Evolutionary conservation across 2,329 filamentous ascomycete genomes (phyloP), one percentile per base, ranked within the genome.

Genomic region (Fusarium agapanthi): DNA sequence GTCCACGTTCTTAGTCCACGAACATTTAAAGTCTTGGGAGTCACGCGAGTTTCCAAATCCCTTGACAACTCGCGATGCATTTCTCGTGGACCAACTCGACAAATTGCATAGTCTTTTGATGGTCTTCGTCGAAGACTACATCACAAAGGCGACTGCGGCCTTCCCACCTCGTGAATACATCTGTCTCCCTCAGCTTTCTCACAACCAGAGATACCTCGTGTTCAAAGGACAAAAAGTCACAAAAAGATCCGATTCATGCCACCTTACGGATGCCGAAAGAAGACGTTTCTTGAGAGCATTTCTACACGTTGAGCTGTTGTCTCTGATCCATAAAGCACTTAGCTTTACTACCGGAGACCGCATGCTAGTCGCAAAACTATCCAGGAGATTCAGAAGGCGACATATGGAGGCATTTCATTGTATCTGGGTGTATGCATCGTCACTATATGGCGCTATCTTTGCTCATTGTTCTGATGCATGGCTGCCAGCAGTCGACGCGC

Each of bases 161-260:
- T 73, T 68, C 15, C 69, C 56, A 7, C 69, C 69, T 13, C 57
- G 72, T 16, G 63, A 71, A 16, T 74, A 73, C 44, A 64, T 74
- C 34, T 72, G 69, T n/a, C 64, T 74, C 18, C 50, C 63, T 14
- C 11, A 11, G 3, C 24, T 40, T 14, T 32, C 30, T 32, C 30
- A 32, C 30, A 32, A 13, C 30, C 30, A 32, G 30, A 32, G 30
- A 32, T 32, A 32, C 30, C 48, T 68, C 14, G 34, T 57, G 8
- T 71, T 68, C 43, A 74, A 61, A 26, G 61, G n/a, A 5, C 13
- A 43, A 28, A 48, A 16, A 7, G 38, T 72, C 2, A n/a, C 35
- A 22, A n/a, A 22, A 3, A 54, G 64, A 37, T 73, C 71, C 22
- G 63, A 74, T 40, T 48, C 58, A 6, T 2, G 32, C 13, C 1